Evolutionary conservation across 202 grass and related monocot genomes (phyloP).

Genomic region (Bolboschoenoplectus hybrid): DNA sequence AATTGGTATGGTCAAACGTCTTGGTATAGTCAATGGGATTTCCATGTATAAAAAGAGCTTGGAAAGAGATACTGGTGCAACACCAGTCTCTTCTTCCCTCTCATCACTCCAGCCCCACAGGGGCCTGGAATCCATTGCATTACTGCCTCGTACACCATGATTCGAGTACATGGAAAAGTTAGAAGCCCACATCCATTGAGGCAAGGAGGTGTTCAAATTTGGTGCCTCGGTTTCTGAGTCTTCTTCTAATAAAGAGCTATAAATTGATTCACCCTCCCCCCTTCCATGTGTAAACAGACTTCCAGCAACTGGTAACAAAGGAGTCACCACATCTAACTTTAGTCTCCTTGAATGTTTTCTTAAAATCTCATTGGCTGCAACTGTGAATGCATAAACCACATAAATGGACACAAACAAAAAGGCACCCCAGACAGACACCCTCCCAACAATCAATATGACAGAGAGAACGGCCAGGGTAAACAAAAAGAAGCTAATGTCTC

Average conservation of each 20-base stretch:
- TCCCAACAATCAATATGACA: slow-evolving; percentile 69
- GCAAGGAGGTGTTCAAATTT: slow-evolving; percentile 61
- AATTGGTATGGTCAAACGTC: slow-evolving; percentile 85
- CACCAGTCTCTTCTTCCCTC: slow-evolving; percentile 61
- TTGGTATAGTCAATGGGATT: slow-evolving; percentile 84
- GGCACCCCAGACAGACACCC: slow-evolving; percentile 86
- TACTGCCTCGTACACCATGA: slow-evolving; percentile 55
- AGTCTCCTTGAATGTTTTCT: slow-evolving; percentile 80
- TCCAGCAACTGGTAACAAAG: slow-evolving; percentile 82
- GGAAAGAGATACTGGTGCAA: slow-evolving; percentile 49
- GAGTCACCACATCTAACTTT: slow-evolving; percentile 83
- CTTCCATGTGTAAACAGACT: slow-evolving; percentile 71
- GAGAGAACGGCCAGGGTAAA: slow-evolving; percentile 62
- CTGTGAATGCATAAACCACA: slow-evolving; percentile 81
- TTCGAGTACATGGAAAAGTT: slow-evolving; percentile 99
- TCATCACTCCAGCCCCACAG: slow-evolving; percentile 97
- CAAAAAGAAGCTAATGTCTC: slow-evolving; percentile 91
- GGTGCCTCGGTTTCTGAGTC: slow-evolving; percentile 52
- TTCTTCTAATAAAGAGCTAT: slow-evolving; percentile 80
- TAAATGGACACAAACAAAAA: slow-evolving; percentile 82
- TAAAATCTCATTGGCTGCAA: slow-evolving; percentile 87
- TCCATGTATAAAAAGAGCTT: slow-evolving; percentile 77
- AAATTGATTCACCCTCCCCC: slow-evolving; percentile 74
- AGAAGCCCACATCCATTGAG: slow-evolving; percentile 99
- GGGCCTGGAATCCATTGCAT: slow-evolving; percentile 67